Conservation (phyloP, 257 asterid species). For the Solanum acaule region DNA sequence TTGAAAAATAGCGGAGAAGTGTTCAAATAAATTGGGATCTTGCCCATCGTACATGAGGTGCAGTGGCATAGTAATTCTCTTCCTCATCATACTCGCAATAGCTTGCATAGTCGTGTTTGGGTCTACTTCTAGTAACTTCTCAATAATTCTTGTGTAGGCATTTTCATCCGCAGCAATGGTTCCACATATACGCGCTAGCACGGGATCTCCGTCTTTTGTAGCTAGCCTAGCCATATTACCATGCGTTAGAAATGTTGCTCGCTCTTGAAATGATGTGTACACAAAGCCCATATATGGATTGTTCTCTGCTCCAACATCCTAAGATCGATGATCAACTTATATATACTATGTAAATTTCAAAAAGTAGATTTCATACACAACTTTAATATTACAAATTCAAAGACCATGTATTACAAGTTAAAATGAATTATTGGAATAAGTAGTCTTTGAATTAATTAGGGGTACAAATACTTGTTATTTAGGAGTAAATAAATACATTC, state of each 20-base stretch:
- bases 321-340: background rate
- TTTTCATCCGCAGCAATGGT: slow-evolving; percentile 24
- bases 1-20: slow-evolving; percentile 3
- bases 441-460: background rate
- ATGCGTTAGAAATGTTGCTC: slow-evolving; percentile 17
- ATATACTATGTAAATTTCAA: no score
- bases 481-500: no score
- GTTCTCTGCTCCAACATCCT: slow-evolving; percentile 19
- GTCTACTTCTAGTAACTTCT: slow-evolving; percentile 21
- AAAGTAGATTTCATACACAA: background rate
- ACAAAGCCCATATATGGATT: slow-evolving; percentile 25
- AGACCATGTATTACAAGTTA: background rate
- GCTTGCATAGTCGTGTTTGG: slow-evolving; percentile 8
- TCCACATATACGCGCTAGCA: slow-evolving; percentile 25
- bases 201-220: slow-evolving; percentile 11
- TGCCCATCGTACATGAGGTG: slow-evolving; percentile 25
- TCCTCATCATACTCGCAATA: slow-evolving; percentile 28
- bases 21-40: slow-evolving; percentile 16
- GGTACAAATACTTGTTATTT: no score
- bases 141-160: slow-evolving; percentile 13
- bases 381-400: background rate
- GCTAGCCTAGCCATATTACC: slow-evolving; percentile 29
- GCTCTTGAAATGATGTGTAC: slow-evolving; percentile 34
- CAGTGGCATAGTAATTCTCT: slow-evolving; percentile 25
- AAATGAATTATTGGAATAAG: background rate